phyloP scores from a whole-genome alignment of 345 rosid genomes.

The Cardamine occulta region DNA sequence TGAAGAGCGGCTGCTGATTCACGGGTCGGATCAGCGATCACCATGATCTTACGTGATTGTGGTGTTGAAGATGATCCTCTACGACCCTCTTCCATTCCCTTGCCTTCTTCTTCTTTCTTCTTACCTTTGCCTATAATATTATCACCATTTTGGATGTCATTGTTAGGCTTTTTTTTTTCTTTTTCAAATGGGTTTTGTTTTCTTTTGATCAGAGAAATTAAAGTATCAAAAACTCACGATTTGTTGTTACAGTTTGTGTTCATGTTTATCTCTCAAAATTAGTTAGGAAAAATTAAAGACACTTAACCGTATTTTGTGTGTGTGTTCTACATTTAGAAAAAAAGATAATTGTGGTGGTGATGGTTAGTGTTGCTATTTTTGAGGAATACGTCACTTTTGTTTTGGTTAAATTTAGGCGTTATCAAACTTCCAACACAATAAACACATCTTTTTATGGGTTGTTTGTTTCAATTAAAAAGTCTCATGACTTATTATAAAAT shows the following conservation, averaged over 20 bases:
- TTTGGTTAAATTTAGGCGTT: constrained; percentile 36
- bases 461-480: background rate
- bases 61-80: constrained; percentile 40
- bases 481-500: background rate
- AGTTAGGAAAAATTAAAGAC: constrained; percentile 19
- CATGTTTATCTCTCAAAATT: constrained; percentile 29
- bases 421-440: constrained; percentile 12
- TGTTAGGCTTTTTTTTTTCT: background rate
- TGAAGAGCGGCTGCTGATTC: constrained; percentile 77
- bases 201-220: constrained; percentile 23
- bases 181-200: background rate
- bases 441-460: constrained; percentile 9
- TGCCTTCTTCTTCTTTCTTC: background rate
- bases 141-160: constrained; percentile 19
- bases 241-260: constrained; percentile 32
- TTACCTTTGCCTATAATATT: constrained; percentile 29
- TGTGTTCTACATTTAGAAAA: constrained; percentile 22
- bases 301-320: constrained; percentile 9
- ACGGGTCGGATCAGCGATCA: constrained; percentile 68
- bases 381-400: constrained; percentile 27
- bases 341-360: constrained; percentile 32
- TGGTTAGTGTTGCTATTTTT: constrained; percentile 35
- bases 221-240: constrained; percentile 25
- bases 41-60: constrained; percentile 64
- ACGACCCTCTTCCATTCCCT: constrained; percentile 46